Base-by-base conservation (phyloP, 1,139 yeast species). In the Arxiozyma bovina region DNA sequence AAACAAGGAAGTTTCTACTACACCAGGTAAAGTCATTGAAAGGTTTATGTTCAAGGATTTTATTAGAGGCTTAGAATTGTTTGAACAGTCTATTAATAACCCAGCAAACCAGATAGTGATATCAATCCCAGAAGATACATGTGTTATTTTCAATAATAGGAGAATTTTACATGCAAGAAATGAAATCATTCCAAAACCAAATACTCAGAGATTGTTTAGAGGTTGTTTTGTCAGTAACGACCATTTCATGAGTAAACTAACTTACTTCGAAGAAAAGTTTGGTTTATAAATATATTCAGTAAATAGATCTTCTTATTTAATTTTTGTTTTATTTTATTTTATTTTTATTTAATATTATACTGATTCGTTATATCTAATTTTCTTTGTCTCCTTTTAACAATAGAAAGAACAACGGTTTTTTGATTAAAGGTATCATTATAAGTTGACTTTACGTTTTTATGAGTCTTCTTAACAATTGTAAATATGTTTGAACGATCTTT, bases 191-290 rank as follows among this genome's bases (percentile, higher is more conserved):
- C 42, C 53, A 21, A 75, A 76, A 46, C 87, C 86, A 1, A 72
- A 44, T 21, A 18, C 48, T 20, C 38, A 72, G 42, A 75, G 95
- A 58, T 85, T 91, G 88, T 73, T 87, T 55, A 83, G 85, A 77
- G 94, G 94, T 1, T 80, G 89, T 46, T 87, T 87, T 65, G 73
- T 85, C 21, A 94, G 87, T 65, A 82, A 82, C 15, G 95, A 87
- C 63, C 76, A 89, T 42, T 85, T 77, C 66, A 73, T 83, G 60
- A 85, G 91, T n/a, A 81, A 76, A 59, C 67, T 84, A 51, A 74
- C 87, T 63, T 71, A 71, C 22, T 54, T 64, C 47, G 66, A 63
- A 48, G 64, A 61, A 45, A 54, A 56, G 45, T 60, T 55, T 54
- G 51, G 40, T 12, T 30, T 25, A 38, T 20, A 18, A n/a, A 12